phyloP scores from a whole-genome alignment of 2,329 filamentous ascomycete species.

The Botryotinia convoluta region DNA sequence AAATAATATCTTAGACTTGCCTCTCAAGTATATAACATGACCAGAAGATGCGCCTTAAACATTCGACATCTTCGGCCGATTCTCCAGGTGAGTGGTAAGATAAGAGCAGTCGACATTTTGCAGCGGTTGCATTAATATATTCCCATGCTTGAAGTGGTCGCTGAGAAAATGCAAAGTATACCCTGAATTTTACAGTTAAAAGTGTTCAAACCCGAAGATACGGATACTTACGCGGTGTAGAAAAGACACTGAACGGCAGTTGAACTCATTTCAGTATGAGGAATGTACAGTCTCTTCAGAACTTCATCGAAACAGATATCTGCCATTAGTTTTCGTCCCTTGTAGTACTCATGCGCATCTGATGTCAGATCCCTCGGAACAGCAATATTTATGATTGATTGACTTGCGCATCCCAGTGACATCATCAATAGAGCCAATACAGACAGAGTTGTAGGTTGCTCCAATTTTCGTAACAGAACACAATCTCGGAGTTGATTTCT shows the following conservation, averaged over 20 bases:
- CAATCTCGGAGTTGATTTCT: conserved; percentile 27
- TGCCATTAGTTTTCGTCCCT: conserved; percentile 28
- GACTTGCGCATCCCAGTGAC: conserved; percentile 48
- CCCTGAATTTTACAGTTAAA: conserved; percentile 28
- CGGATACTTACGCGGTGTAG: conserved; percentile 45
- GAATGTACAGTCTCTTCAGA: conserved; percentile 46
- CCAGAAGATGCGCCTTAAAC: conserved; percentile 53
- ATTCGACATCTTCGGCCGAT: conserved; percentile 45
- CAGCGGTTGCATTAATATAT: conserved; percentile 48
- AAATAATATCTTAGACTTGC: conserved; percentile 29
- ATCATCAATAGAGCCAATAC: conserved; percentile 48
- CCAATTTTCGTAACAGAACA: not conserved
- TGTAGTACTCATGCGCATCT: conserved; percentile 37
- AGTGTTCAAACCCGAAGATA: not conserved
- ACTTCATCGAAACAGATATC: conserved; percentile 39
- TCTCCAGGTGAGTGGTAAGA: conserved; percentile 43
- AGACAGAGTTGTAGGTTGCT: not conserved
- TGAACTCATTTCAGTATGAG: conserved; percentile 47
- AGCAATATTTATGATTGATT: conserved; percentile 40
- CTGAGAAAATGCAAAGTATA: conserved; percentile 51
- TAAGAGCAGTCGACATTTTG: conserved; percentile 50
- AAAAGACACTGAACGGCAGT: conserved; percentile 51
- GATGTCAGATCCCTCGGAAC: conserved; percentile 23
- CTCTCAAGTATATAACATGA: conserved; percentile 54
- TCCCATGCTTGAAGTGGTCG: conserved; percentile 53